These are phyloP conservation scores for Cladosporium colombiae DNA, from an alignment of 2,329 filamentous ascomycete genomes.

Conservation along the genomic window DNA sequence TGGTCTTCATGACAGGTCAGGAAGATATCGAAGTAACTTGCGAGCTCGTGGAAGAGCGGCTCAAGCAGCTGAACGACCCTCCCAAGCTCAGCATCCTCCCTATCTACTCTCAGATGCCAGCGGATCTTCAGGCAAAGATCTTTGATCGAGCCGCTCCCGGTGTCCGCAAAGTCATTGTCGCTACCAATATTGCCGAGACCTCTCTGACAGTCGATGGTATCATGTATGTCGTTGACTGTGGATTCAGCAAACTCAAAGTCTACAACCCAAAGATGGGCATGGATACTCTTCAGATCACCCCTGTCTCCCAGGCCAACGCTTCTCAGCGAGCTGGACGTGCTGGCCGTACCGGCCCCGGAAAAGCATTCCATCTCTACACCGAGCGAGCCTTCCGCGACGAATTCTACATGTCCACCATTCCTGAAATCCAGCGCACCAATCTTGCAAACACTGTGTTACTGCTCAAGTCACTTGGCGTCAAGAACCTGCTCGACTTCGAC, in stretches of 20 bases:
- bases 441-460: constrained; percentile 92
- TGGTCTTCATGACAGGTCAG: constrained; percentile 99
- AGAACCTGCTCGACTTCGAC: constrained; percentile 92
- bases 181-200: constrained; percentile 97
- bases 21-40: constrained; percentile 98
- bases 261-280: constrained; percentile 99
- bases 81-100: constrained; percentile 92
- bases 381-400: constrained; percentile 95
- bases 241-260: constrained; percentile 96
- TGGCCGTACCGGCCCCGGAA: constrained; percentile 90
- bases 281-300: constrained; percentile 97
- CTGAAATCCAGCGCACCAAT: constrained; percentile 96
- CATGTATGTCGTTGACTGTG: constrained; percentile 97
- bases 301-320: constrained; percentile 94
- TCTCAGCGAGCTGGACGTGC: constrained; percentile 91
- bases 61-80: constrained; percentile 88
- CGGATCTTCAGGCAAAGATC: constrained; percentile 95
- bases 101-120: constrained; percentile 99
- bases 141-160: constrained; percentile 89
- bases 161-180: constrained; percentile 94
- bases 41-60: constrained; percentile 82
- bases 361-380: constrained; percentile 90
- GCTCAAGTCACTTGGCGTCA: constrained; percentile 90
- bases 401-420: constrained; percentile 93
- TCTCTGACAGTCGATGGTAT: constrained; percentile 98